Evolutionary conservation across 129 eudicot species (phyloP).

Genomic region (Silybum marianum): DNA sequence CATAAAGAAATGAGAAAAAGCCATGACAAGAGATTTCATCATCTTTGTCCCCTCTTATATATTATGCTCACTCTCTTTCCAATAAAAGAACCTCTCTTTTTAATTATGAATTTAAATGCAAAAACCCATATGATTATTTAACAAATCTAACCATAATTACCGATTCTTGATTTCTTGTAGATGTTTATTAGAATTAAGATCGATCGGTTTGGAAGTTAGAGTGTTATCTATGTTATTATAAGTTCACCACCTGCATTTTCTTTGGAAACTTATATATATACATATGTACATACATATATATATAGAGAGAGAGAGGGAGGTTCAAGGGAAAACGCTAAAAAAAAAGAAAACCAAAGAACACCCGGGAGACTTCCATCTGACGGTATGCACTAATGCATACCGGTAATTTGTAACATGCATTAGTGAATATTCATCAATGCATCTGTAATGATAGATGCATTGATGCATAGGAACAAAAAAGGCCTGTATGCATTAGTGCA

Average conservation of each 20-base stretch:
- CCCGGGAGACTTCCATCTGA: too few species aligned
- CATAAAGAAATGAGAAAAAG: slow-evolving; percentile 34
- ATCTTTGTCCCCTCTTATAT: slow-evolving; percentile 44
- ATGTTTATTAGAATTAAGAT: background rate
- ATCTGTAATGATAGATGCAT: too few species aligned
- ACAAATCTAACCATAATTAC: background rate
- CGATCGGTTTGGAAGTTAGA: background rate
- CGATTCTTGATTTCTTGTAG: background rate
- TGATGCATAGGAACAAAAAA: too few species aligned
- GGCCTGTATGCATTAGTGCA: too few species aligned
- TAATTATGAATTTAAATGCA: background rate
- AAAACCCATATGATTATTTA: background rate
- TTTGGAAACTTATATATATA: background rate
- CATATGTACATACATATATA: too few species aligned
- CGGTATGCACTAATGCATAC: too few species aligned
- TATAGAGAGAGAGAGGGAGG: too few species aligned
- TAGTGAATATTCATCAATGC: too few species aligned
- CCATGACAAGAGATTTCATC: slow-evolving; percentile 40
- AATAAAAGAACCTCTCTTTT: background rate
- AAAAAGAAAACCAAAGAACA: too few species aligned
- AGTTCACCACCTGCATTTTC: slow-evolving; percentile 4
- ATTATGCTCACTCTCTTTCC: slow-evolving; percentile 25
- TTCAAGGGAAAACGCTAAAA: too few species aligned
- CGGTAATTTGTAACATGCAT: too few species aligned
- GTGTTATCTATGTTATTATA: background rate